Percentiles rank a stretch among this genome's conserved stretches.
phyloP scores from a whole-genome alignment of 1,139 yeast genomes.

The Yamadazyma aaseri region DNA sequence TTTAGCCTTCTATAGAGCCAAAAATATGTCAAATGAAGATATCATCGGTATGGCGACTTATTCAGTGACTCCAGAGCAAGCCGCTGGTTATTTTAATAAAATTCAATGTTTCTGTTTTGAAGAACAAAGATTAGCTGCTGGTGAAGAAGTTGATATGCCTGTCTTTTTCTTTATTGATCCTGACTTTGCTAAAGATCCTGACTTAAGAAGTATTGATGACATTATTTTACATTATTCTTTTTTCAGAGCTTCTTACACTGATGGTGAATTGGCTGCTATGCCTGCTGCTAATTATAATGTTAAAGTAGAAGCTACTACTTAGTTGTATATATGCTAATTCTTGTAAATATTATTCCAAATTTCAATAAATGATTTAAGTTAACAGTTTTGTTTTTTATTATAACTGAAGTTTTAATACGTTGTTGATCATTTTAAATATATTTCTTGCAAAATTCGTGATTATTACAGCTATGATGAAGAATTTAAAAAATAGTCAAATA shows the following conservation, averaged over 20 bases:
- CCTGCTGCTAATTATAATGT: constrained; percentile 29
- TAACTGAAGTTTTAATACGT: too few relatives aligned
- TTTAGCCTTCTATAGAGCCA: constrained; percentile 90
- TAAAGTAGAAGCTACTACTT: constrained; percentile 9
- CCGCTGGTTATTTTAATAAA: constrained; percentile 93
- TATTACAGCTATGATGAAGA: too few relatives aligned
- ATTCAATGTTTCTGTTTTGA: constrained; percentile 98
- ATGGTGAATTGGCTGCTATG: constrained; percentile 45
- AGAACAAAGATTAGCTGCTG: constrained; percentile 89
- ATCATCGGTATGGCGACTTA: constrained; percentile 98
- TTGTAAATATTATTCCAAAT: too few relatives aligned
- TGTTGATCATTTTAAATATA: too few relatives aligned
- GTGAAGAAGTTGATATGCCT: constrained; percentile 99
- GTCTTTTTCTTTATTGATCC: constrained; percentile 98
- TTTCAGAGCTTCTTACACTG: constrained; percentile 63
- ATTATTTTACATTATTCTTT: constrained; percentile 90
- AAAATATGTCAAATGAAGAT: constrained; percentile 80
- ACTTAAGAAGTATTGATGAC: constrained; percentile 88
- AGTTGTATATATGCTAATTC: neutral
- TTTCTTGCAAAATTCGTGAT: too few relatives aligned
- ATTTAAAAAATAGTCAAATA: too few relatives aligned
- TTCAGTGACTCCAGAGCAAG: constrained; percentile 94
- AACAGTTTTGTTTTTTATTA: too few relatives aligned
- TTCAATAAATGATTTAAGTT: too few relatives aligned
- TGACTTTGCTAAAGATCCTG: constrained; percentile 92